Evolutionary conservation across 176 grass and related monocot species (phyloP), one percentile per base, ranked within the genome.

Genomic region (Carex littledalei): DNA sequence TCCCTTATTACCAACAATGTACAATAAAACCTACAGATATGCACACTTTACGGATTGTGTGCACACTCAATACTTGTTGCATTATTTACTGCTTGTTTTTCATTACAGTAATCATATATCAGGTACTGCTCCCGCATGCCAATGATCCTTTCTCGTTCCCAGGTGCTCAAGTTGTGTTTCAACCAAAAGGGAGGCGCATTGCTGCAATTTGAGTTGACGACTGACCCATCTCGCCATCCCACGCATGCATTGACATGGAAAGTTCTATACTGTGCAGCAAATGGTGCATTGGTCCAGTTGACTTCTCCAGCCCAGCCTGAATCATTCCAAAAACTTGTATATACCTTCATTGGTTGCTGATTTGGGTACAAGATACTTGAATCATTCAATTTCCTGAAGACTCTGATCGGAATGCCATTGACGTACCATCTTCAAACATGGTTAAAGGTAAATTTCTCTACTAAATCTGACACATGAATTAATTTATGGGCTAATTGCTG

Each of bases 21-120:
- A 26, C 47, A 77, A 20, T 50, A 0, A 7, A 77, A 54, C 21
- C 21, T 31, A 69, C 3, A 74, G 4, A 74, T 11, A 71, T 26
- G 73, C 20, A 17, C 1, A 9, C 50, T 14, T 56, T 55, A 56
- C 1, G 85, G 63, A 67, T 86, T 81, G 41, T 55, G 53, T 49
- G 55, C 61, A 29, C 76, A 86, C 73, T 86, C 76, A 20, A 86
- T 24, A 53, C 22, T 49, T 15, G 85, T 71, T 50, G 15, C 47
- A 41, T 86, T 60, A 60, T 37, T 68, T 67, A 16, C 74, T 41
- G 21, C 57, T 56, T 86, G 47, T 15, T 59, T 55, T 14, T 81
- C 29, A 86, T 81, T 86, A 68, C 85, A 86, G 63, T 86, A 86
- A 67, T 58, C 65, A 35, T 81, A 86, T 67, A 50, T 34, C 62